phyloP scores from a whole-genome alignment of 352 stramenopile genomes.

The Pythium phragmitis region DNA sequence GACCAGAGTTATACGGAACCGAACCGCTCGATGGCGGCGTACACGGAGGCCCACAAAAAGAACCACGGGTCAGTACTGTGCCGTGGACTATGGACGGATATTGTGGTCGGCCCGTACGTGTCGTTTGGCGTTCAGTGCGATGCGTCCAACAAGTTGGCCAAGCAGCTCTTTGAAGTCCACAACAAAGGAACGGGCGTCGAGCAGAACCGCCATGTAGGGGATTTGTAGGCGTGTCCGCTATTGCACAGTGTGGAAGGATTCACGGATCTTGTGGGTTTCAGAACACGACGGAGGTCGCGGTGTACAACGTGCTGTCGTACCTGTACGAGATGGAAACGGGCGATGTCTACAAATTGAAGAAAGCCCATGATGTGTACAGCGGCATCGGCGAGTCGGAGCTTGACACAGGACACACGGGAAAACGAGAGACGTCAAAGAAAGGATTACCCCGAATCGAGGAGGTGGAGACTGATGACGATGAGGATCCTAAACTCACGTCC shows the following conservation, averaged over 20 bases:
- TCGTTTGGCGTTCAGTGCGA: conserved; percentile 89
- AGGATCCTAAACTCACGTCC: conserved; percentile 14
- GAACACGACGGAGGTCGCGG: conserved; percentile 90
- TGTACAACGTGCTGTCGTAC: conserved; percentile 92
- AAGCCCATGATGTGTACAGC: conserved; percentile 86
- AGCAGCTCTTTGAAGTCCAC: conserved; percentile 91
- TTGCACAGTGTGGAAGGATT: not conserved
- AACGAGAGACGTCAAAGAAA: conserved; percentile 13
- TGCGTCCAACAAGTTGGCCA: conserved; percentile 59
- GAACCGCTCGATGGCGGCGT: conserved; percentile 91
- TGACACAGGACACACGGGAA: conserved; percentile 1
- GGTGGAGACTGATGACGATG: conserved; percentile 24
- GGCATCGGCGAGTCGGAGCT: conserved; percentile 65
- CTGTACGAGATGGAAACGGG: conserved; percentile 91
- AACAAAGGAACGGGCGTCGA: conserved; percentile 93
- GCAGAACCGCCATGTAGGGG: conserved; percentile 89
- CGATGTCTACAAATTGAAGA: conserved; percentile 85
- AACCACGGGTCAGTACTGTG: conserved; percentile 76
- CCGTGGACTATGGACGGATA: conserved; percentile 91
- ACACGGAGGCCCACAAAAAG: conserved; percentile 80
- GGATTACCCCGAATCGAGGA: conserved; percentile 28
- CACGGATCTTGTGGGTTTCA: conserved; percentile 21
- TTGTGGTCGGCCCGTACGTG: conserved; percentile 90
- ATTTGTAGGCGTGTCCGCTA: not conserved
- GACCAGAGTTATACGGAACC: conserved; percentile 89